Percentiles rank a stretch among this genome's conserved stretches.
These are phyloP conservation scores for Tylopilus rubrobrunneus DNA, from an alignment of 768 basidiomycete species.

Conservation along the genomic window DNA sequence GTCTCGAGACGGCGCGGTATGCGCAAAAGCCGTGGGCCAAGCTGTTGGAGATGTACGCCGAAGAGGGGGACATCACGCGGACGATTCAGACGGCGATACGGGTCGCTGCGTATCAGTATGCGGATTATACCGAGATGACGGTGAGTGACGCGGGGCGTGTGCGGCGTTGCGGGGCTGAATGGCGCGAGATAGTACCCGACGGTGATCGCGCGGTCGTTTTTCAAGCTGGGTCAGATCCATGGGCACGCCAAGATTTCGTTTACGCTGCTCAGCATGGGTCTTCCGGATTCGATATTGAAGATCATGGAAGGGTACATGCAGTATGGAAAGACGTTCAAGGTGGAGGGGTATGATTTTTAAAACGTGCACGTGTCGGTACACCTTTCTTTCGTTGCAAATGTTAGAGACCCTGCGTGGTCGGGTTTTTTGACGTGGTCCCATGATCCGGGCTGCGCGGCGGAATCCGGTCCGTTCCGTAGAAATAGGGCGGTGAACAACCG, in stretches of 20 bases:
- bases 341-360: slow-evolving; percentile 81
- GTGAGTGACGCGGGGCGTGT: slow-evolving; percentile 41
- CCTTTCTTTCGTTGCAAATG: not conserved
- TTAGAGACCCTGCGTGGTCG: not conserved
- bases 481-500: slow-evolving; percentile 2
- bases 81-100: slow-evolving; percentile 90
- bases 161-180: not conserved
- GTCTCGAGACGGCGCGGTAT: slow-evolving; percentile 83
- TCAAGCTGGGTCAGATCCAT: slow-evolving; percentile 90
- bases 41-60: slow-evolving; percentile 94
- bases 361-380: no score
- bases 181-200: slow-evolving; percentile 64
- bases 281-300: slow-evolving; percentile 85
- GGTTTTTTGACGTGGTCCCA: no score
- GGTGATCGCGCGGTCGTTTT: slow-evolving; percentile 83
- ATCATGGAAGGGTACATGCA: slow-evolving; percentile 91
- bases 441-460: slow-evolving; percentile 2
- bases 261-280: slow-evolving; percentile 89
- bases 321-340: slow-evolving; percentile 84
- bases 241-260: slow-evolving; percentile 93
- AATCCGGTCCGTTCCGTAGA: slow-evolving; percentile 5
- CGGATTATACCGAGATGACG: slow-evolving; percentile 85
- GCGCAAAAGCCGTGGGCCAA: slow-evolving; percentile 91
- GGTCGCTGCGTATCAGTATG: slow-evolving; percentile 88
- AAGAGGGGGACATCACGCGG: slow-evolving; percentile 90